Percentiles rank a stretch among this genome's conserved stretches.
Evolutionary conservation across 805 yeast species (phyloP).

Genomic region (Candida sonorensis): DNA sequence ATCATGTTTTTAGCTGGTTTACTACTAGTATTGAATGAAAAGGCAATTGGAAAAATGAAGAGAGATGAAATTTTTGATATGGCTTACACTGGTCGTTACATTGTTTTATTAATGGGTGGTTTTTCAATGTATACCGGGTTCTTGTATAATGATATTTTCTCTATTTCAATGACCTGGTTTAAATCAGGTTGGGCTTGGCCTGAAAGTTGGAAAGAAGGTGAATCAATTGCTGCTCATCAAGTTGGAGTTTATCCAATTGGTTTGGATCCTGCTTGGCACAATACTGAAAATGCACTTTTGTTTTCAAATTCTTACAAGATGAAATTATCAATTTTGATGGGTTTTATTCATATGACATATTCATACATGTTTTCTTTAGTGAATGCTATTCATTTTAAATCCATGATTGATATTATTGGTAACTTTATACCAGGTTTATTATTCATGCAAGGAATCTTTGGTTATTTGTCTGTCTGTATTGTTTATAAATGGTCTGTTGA

Average conservation of each 20-base stretch:
- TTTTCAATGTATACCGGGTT: constrained; percentile 73
- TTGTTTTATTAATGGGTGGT: constrained; percentile 60
- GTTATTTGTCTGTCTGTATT: constrained; percentile 59
- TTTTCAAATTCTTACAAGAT: constrained; percentile 71
- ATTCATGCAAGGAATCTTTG: constrained; percentile 73
- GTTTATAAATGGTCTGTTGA: constrained; percentile 70
- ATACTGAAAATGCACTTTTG: constrained; percentile 63
- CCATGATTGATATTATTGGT: constrained; percentile 60
- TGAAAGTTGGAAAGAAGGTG: constrained; percentile 40
- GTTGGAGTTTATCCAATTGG: constrained; percentile 56
- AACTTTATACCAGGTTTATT: constrained; percentile 68
- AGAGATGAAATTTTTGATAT: constrained; percentile 70
- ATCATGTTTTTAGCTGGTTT: constrained; percentile 51
- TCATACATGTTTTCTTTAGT: constrained; percentile 63
- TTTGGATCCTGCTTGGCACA: constrained; percentile 72
- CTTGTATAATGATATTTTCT: constrained; percentile 65
- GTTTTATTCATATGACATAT: constrained; percentile 68
- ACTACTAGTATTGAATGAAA: constrained; percentile 49
- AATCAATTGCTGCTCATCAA: constrained; percentile 39
- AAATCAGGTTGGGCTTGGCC: constrained; percentile 70
- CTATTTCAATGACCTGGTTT: constrained; percentile 63
- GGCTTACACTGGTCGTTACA: constrained; percentile 69
- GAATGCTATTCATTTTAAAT: constrained; percentile 50
- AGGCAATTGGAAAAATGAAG: constrained; percentile 43
- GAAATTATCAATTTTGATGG: constrained; percentile 72